Base-by-base conservation (phyloP, 1,284 basidiomycete species). In the Trametes hirsuta region DNA sequence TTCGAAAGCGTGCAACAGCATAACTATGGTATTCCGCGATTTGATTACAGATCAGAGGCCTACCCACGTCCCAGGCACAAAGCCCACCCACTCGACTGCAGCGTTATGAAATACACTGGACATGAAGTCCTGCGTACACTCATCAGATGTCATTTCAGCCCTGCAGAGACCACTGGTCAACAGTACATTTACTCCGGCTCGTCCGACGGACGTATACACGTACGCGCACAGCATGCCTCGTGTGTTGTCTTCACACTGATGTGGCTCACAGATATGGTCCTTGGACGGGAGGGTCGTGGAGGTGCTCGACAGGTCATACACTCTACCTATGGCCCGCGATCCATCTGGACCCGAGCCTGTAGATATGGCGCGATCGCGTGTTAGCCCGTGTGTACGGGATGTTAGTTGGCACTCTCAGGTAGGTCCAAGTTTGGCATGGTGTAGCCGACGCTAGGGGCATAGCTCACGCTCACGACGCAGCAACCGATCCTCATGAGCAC, bases 91-190 rank as follows among this genome's bases (percentile, higher is more conserved):
- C 78, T 87, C 62, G 95, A 99, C 73, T 95, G 93, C 72, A 95
- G 93, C 64, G 89, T 99, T 49, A 98, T 98, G 96, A 93, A 94
- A 1, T 99, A 91, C 72, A 84, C 93, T 45, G 97, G 97, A 1
- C 97, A 99, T 73, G 81, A 86, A 8, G 95, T 99, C n/a, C 77
- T 97, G 53, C 84, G 90, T 41, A 99, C 97, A 0, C 84, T 99
- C 52, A 98, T 99, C 67, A 84, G 97, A 48, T 98, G 95, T 73
- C 93, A 98, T 76, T 99, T 98, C 75, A 95, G 93, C 64, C 97
- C 97, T 12, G 79, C 81, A 2, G 91, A 94, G 72, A 95, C 94
- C 2, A 99, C 97, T 6, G 95, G 95, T 5, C 84, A 89, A 58
- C 90, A 91, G 67, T 99, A 99, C 75, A 86, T 99, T 58, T 98